Percentiles rank a stretch among this genome's conserved stretches.
phyloP scores from a whole-genome alignment of 176 grass and related monocot genomes.

The Bolboschoenus planiculmis region DNA sequence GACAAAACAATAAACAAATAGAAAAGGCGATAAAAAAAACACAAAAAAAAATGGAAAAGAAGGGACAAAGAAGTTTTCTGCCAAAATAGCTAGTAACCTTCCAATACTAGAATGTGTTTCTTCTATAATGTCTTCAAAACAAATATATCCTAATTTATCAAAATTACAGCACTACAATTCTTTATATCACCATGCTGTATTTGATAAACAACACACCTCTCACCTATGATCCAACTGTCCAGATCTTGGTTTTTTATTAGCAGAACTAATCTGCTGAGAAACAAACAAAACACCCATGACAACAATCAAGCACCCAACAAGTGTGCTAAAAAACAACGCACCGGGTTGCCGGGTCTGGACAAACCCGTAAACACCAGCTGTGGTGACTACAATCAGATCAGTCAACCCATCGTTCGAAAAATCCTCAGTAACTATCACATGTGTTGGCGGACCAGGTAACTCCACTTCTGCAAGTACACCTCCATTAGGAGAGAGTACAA shows the following conservation, averaged over 20 bases:
- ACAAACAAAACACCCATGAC: conserved; percentile 82
- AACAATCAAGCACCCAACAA: conserved; percentile 80
- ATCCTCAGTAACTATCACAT: conserved; percentile 60
- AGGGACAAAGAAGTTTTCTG: neutral
- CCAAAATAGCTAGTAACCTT: neutral
- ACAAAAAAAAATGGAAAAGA: neutral
- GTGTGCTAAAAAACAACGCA: conserved; percentile 89
- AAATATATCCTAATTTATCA: conserved; percentile 24
- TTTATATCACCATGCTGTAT: neutral
- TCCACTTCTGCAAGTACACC: conserved; percentile 61
- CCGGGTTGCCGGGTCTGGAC: conserved; percentile 86
- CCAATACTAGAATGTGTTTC: neutral
- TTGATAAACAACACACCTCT: neutral
- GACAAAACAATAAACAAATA: neutral
- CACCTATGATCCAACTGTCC: conserved; percentile 12
- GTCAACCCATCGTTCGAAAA: conserved; percentile 80
- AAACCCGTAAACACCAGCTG: conserved; percentile 63
- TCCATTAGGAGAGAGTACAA: conserved; percentile 70
- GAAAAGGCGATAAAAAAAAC: neutral
- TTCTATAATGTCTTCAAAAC: conserved; percentile 1
- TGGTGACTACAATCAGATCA: conserved; percentile 63
- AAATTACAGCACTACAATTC: conserved; percentile 17
- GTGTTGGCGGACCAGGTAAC: conserved; percentile 64
- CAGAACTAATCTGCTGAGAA: conserved; percentile 72
- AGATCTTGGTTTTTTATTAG: conserved; percentile 52